Conservation (phyloP, 495 filamentous ascomycete genomes). For the Penicillium salamii region DNA sequence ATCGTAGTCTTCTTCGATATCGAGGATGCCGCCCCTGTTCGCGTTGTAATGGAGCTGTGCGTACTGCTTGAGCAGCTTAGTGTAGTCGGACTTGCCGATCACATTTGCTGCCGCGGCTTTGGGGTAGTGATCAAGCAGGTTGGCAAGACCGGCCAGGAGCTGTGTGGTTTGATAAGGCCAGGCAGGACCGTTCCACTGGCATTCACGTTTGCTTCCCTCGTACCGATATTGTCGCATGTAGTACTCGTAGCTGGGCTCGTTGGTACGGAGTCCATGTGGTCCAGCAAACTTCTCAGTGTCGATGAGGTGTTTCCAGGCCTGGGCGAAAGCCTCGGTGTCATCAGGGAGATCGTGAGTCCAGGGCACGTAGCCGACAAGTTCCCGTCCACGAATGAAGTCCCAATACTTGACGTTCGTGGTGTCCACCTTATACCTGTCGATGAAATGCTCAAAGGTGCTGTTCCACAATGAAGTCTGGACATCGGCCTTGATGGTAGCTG, state of each 20-base stretch:
- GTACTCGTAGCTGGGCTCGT: constrained; percentile 31
- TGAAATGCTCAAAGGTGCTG: constrained; percentile 30
- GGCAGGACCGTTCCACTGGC: constrained; percentile 32
- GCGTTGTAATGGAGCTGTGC: constrained; percentile 27
- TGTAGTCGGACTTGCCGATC: constrained; percentile 21
- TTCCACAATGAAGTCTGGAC: constrained; percentile 28
- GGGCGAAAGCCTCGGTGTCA: constrained; percentile 19
- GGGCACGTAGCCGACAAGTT: constrained; percentile 30
- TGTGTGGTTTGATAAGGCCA: constrained; percentile 34
- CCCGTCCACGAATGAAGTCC: constrained; percentile 29
- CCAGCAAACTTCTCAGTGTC: constrained; percentile 20
- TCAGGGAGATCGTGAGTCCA: constrained; percentile 31
- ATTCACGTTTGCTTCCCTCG: constrained; percentile 21
- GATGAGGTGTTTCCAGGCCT: constrained; percentile 18
- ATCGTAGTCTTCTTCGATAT: constrained; percentile 31
- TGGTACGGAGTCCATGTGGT: constrained; percentile 24
- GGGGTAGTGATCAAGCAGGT: constrained; percentile 31
- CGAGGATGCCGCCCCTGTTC: constrained; percentile 19
- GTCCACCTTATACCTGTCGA: constrained; percentile 27
- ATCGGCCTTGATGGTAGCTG: constrained; percentile 14
- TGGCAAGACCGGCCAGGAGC: constrained; percentile 24
- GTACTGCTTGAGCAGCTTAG: constrained; percentile 23
- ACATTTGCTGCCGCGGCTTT: constrained; percentile 9
- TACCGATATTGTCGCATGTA: constrained; percentile 31
- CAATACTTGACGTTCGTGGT: constrained; percentile 29